Conservation (phyloP, 2,329 filamentous ascomycete genomes). For the Emmonsia crescens region DNA sequence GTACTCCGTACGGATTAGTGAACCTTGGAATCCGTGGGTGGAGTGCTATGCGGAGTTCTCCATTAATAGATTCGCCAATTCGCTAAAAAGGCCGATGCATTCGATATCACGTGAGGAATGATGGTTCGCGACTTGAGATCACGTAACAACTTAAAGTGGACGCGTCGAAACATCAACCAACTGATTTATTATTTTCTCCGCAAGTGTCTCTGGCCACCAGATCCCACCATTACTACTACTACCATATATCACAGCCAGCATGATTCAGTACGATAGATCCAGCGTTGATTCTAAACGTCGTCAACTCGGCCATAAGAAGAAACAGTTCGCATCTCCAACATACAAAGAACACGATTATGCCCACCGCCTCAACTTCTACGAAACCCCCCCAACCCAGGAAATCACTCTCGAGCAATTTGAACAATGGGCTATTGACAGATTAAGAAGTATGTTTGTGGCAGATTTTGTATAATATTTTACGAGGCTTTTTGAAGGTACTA, state of each 20-base stretch:
- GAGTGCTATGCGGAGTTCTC: not conserved
- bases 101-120: not conserved
- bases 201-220: not conserved
- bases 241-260: constrained; percentile 11
- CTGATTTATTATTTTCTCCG: not conserved
- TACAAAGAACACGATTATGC: constrained; percentile 73
- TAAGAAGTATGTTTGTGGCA: constrained; percentile 54
- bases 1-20: too few species aligned
- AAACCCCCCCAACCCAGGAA: constrained; percentile 76
- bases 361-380: constrained; percentile 85
- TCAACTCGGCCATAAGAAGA: constrained; percentile 67
- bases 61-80: not conserved
- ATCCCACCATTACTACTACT: not conserved
- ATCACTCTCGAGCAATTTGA: constrained; percentile 97
- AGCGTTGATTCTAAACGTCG: constrained; percentile 58
- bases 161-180: not conserved
- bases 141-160: too few species aligned
- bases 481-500: not conserved
- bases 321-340: constrained; percentile 67
- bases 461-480: not conserved
- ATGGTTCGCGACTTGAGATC: too few species aligned
- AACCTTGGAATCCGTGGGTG: too few species aligned
- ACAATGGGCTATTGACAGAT: constrained; percentile 90
- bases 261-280: constrained; percentile 35
- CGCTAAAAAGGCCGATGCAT: not conserved